These are phyloP conservation scores for Cyathus striatus DNA, from an alignment of 768 basidiomycete species.

Conservation along the genomic window DNA sequence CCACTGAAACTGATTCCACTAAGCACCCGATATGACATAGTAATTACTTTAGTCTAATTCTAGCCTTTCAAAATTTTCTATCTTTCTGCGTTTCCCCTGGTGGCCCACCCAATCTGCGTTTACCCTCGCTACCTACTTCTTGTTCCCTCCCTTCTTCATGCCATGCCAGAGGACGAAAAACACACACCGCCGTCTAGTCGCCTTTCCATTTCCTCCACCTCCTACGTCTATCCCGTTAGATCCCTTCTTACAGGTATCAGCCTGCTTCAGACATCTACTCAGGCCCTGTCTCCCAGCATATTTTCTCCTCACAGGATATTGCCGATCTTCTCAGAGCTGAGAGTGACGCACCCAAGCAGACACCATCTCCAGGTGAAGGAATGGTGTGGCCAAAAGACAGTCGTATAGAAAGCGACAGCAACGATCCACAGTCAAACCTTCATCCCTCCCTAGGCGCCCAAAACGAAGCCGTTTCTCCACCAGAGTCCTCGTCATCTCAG, in stretches of 20 bases:
- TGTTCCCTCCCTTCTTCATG: conserved; percentile 4
- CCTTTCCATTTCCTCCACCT: conserved; percentile 7
- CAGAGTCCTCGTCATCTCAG: neutral
- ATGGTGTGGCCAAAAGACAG: neutral
- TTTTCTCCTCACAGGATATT: neutral
- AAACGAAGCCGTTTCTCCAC: neutral
- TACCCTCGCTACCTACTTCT: neutral
- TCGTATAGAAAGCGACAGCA: no score
- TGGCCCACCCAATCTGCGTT: neutral
- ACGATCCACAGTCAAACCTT: no score
- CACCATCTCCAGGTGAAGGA: neutral
- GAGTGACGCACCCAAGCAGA: neutral
- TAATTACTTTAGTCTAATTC: no score
- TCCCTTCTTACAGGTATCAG: conserved; percentile 32
- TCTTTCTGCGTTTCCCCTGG: no score
- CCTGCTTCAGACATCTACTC: conserved; percentile 15
- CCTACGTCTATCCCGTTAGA: conserved; percentile 35
- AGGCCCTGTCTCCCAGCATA: neutral
- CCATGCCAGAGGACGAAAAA: neutral
- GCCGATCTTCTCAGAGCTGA: neutral
- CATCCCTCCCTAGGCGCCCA: no score
- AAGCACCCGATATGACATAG: no score
- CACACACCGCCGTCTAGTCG: conserved; percentile 5
- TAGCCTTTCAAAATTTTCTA: no score
- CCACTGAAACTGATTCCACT: no score